A percentile compares a stretch with the other conserved stretches of the same genome.
These are phyloP conservation scores for Rhododendron williamsianum DNA, from an alignment of 148 eudicot species.

Conservation along the genomic window DNA sequence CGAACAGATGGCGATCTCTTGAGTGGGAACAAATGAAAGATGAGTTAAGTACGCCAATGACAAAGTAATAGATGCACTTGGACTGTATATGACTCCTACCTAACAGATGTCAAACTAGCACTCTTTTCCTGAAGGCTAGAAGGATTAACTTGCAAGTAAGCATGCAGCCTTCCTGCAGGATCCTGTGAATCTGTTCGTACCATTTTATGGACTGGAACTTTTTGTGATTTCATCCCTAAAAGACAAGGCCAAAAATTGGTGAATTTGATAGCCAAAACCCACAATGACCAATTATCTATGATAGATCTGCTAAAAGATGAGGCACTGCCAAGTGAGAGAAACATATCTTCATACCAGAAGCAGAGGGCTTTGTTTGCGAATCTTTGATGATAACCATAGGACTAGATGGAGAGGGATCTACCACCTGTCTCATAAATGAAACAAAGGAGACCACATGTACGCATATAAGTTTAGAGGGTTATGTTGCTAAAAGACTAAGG, in stretches of 20 bases:
- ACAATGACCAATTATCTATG: not conserved
- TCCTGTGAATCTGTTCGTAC: slow-evolving; percentile 83
- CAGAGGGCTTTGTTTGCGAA: slow-evolving; percentile 29
- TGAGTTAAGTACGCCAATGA: not conserved
- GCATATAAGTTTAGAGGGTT: not conserved
- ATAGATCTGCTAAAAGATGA: slow-evolving; percentile 2
- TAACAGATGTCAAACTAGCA: slow-evolving; percentile 53
- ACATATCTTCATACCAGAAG: slow-evolving; percentile 41
- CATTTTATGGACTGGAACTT: slow-evolving; percentile 65
- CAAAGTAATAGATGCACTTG: not conserved
- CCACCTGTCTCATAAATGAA: slow-evolving; percentile 38
- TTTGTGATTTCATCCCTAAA: slow-evolving; percentile 46
- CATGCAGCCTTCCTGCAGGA: slow-evolving; percentile 98
- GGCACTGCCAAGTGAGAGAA: not conserved
- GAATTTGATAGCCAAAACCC: not conserved
- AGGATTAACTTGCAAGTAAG: slow-evolving; percentile 76
- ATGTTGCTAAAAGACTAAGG: not conserved
- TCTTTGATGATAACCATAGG: slow-evolving; percentile 31
- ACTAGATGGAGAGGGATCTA: slow-evolving; percentile 47
- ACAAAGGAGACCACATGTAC: not conserved
- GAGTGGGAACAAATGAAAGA: not conserved
- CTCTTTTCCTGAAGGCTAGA: slow-evolving; percentile 47
- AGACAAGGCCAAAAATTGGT: slow-evolving; percentile 6
- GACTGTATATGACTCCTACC: slow-evolving; percentile 36
- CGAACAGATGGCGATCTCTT: not conserved